Evolutionary conservation across 768 basidiomycete genomes (phyloP), one percentile per base, ranked within the genome.

Genomic region (Hygrophorus russula): DNA sequence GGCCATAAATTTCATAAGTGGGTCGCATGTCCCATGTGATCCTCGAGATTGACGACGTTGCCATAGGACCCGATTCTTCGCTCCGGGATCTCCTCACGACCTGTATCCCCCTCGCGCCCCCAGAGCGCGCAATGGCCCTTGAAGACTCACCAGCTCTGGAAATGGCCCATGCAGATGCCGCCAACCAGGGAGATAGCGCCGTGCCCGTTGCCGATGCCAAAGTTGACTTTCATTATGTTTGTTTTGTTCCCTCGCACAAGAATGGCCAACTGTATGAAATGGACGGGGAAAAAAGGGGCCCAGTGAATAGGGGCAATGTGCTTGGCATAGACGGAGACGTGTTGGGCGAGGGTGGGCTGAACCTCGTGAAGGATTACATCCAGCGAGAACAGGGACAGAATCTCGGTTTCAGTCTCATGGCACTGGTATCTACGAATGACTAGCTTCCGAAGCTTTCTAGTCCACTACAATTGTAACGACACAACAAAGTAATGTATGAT

Each of bases 241-340:
- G 56, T 38, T 63, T 64, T 45, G 56, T 60, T 39, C 53, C 56
- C 27, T 61, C 61, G 18, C 48, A 52, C 14, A 45, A 52, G 44
- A 51, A 55, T 44, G 56, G 51, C 3, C 56, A 50, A 11, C 36
- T 66, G 9, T 66, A 59, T 42, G 62, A 64, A 51, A 45, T 66
- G 55, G 59, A 64, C 41, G 64, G 64, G 13, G 46, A 42, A 40
- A 53, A 49, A 42, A 62, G 61, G 39, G 64, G 63, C 5, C 62
- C 62, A 0, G 38, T 61, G 10, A 56, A 66, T 36, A 53, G 52
- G 15, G 57, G 56, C 4, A 39, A 46, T 1, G 36, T 40, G 18
- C 17, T 53, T 28, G 44, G 47, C 8, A 50, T 42, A 11, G 59
- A 56, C 12, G 51, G 58, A 12, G 60, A 61, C 39, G 36, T 62